A percentile compares a stretch with the other conserved stretches of the same genome.
These are phyloP conservation scores for Parietaria judaica DNA, from an alignment of 306 rosid genomes.

Conservation along the genomic window DNA sequence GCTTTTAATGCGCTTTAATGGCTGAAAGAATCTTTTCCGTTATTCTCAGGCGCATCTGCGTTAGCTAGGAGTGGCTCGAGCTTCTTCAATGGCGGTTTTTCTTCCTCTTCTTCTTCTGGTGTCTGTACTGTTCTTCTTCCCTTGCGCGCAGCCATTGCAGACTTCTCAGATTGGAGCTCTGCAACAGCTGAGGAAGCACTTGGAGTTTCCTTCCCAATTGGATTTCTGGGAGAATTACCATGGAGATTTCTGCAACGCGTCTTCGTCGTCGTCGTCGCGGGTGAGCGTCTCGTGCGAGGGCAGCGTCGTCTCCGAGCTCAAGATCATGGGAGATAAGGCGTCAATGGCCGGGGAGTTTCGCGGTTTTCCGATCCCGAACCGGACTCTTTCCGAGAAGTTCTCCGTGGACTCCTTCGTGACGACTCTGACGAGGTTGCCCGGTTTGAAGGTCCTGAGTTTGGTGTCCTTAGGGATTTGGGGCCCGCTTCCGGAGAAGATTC, in stretches of 20 bases:
- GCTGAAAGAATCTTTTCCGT: neutral
- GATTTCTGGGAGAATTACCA: constrained; percentile 36
- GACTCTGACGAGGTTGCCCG: constrained; percentile 56
- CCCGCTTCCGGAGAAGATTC: constrained; percentile 70
- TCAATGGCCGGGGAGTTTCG: constrained; percentile 32
- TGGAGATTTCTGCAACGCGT: constrained; percentile 44
- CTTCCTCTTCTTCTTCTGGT: constrained; percentile 27
- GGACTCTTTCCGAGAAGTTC: constrained; percentile 54
- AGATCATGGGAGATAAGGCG: constrained; percentile 62
- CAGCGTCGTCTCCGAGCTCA: constrained; percentile 55
- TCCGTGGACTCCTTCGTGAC: constrained; percentile 70
- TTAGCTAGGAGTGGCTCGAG: neutral
- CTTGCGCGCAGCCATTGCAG: constrained; percentile 42
- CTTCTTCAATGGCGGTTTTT: constrained; percentile 40
- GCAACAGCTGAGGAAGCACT: constrained; percentile 54
- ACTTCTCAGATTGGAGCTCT: constrained; percentile 49
- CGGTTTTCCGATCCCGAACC: constrained; percentile 59
- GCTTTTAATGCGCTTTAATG: neutral
- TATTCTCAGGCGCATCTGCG: constrained; percentile 6
- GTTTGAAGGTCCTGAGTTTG: constrained; percentile 67
- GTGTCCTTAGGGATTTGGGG: constrained; percentile 87
- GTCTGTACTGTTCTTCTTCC: constrained; percentile 33
- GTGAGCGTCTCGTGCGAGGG: constrained; percentile 52
- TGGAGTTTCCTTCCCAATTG: constrained; percentile 61
- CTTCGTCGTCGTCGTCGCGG: constrained; percentile 33